These are phyloP conservation scores for Podaxis pistillaris DNA, from an alignment of 768 basidiomycete genomes.

Conservation along the genomic window DNA sequence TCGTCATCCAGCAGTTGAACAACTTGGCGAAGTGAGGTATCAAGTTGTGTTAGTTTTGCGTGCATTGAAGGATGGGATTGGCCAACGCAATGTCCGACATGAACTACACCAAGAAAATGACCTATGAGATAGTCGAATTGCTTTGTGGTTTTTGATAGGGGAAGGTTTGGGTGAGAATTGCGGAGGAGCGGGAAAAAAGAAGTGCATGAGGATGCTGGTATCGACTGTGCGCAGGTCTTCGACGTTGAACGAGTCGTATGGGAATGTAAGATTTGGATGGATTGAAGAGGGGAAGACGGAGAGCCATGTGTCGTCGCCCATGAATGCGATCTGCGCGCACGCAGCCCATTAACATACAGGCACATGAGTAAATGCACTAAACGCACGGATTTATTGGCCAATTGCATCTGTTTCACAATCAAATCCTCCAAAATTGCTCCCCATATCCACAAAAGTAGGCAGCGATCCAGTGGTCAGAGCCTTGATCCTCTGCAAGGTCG, in stretches of 20 bases:
- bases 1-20: conserved; percentile 77
- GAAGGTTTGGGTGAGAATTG: conserved; percentile 20
- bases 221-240: conserved; percentile 98
- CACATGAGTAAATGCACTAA: not conserved
- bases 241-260: conserved; percentile 97
- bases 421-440: conserved; percentile 91
- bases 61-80: conserved; percentile 87
- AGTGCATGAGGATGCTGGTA: conserved; percentile 78
- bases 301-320: conserved; percentile 98
- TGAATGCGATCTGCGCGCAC: conserved; percentile 66
- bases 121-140: conserved; percentile 84
- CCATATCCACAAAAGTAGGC: conserved; percentile 94
- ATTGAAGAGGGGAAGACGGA: conserved; percentile 81
- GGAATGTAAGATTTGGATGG: conserved; percentile 66
- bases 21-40: conserved; percentile 68
- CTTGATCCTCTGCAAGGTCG: conserved; percentile 93
- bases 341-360: conserved; percentile 6
- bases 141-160: not conserved
- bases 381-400: conserved; percentile 58
- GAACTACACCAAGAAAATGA: conserved; percentile 95
- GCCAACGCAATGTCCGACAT: conserved; percentile 92
- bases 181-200: conserved; percentile 77
- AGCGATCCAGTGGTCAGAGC: conserved; percentile 93
- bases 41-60: conserved; percentile 85
- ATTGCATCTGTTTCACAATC: conserved; percentile 67